Base-by-base conservation (phyloP, 768 basidiomycete genomes). In the Lenzites betulinus region DNA sequence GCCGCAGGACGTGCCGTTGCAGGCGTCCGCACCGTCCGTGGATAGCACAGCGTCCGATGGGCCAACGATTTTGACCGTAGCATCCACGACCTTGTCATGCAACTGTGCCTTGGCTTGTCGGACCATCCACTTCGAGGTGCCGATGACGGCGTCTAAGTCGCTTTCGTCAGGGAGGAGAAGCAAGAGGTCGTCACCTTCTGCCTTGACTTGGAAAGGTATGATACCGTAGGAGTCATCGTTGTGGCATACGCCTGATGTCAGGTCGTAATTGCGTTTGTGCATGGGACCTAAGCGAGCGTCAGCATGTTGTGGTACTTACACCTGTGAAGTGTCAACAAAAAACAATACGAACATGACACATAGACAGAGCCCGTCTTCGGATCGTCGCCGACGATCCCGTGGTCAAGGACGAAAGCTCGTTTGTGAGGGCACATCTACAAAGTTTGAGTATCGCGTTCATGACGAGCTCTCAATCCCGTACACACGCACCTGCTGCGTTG, bases 321-420 rank as follows among this genome's bases (percentile, higher is more conserved):
- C 52, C 36, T 59, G 63, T 28, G 43, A 4, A 26, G 42, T 1
- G 15, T n/a, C 20, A 23, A 57, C 22, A 43, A 44, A 7, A 33
- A 30, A 33, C 16, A 41, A 51, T 16, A 38, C 81, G 64, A 60
- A 83, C 84, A 76, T 5, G 79, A 81, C 52, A 79, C 76, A 59
- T 79, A 81, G 12, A 83, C 74, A 12, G 79, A 76, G 12, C 85
- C 86, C 5, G 58, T 63, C 35, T 80, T 72, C 20, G 78, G 70
- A 51, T 85, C 84, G 65, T 89, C 87, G 0, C 87, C 87, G 9
- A 92, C 75, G 54, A 92, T 81, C 18, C 86, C 86, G 60, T 89
- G 83, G 30, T 85, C 85, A 9, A 90, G 82, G 9, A 90, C 86
- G 65, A 89, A 88, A 0, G 89, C 87, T 3, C 83, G 79, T 65